Evolutionary conservation across 2,329 filamentous ascomycete species (phyloP).

Genomic region (Cordyceps cateniannulata): DNA sequence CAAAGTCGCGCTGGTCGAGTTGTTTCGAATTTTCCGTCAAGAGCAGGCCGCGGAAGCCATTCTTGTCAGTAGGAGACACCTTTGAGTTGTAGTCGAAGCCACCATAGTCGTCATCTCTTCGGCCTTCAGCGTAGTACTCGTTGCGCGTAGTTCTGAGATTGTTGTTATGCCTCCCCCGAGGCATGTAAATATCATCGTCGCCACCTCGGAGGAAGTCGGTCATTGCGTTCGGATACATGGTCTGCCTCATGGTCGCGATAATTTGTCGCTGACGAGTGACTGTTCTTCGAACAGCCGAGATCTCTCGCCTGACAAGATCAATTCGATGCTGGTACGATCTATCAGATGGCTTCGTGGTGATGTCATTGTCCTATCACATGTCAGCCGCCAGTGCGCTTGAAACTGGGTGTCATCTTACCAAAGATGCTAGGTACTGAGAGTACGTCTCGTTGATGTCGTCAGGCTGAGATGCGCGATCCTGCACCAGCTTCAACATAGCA

Average conservation of each 20-base stretch:
- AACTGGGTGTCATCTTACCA: constrained; percentile 25
- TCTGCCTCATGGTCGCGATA: constrained; percentile 22
- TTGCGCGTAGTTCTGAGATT: neutral
- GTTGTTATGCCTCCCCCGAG: neutral
- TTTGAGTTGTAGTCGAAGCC: constrained; percentile 24
- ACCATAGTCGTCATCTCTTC: constrained; percentile 14
- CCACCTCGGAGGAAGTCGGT: constrained; percentile 14
- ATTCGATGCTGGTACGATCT: constrained; percentile 35
- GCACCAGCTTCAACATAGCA: constrained; percentile 31
- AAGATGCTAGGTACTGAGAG: constrained; percentile 32
- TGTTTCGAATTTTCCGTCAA: constrained; percentile 31
- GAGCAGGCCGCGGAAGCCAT: constrained; percentile 33
- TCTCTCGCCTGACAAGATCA: constrained; percentile 34
- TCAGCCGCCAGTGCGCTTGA: constrained; percentile 14
- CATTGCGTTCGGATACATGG: constrained; percentile 16
- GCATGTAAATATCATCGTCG: constrained; percentile 11
- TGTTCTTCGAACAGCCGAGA: constrained; percentile 30
- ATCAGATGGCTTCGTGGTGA: constrained; percentile 33
- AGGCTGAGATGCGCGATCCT: constrained; percentile 31
- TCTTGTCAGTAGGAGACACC: constrained; percentile 30
- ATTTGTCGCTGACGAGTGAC: constrained; percentile 27
- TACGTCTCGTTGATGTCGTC: constrained; percentile 36
- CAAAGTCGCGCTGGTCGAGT: constrained; percentile 31
- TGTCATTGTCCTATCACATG: constrained; percentile 29
- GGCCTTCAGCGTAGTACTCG: constrained; percentile 17